Percentiles rank a stretch among this genome's conserved stretches.
Evolutionary conservation across 768 basidiomycete genomes (phyloP).

Genomic region (Podaxis carcinomalis): DNA sequence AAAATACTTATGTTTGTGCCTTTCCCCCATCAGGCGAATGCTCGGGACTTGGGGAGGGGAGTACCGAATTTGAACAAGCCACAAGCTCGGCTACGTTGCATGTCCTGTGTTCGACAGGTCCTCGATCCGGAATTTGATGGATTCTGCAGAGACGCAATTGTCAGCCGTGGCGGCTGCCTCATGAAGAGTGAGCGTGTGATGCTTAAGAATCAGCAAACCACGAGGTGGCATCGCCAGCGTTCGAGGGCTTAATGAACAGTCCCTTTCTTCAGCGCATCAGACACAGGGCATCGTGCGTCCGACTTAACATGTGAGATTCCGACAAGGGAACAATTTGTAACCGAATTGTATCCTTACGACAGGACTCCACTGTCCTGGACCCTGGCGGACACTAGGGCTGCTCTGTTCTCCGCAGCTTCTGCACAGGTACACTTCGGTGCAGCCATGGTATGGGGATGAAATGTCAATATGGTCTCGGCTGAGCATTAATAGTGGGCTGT

Average conservation of each 20-base stretch:
- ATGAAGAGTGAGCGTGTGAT: neutral
- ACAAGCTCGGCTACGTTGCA: neutral
- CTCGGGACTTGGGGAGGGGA: neutral
- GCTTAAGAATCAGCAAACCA: neutral
- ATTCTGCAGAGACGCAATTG: neutral
- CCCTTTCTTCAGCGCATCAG: neutral
- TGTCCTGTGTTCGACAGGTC: neutral
- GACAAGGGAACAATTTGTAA: neutral
- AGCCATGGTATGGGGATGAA: neutral
- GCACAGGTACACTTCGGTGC: neutral
- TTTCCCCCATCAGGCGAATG: neutral
- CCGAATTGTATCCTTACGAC: neutral
- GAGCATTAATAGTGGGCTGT: neutral
- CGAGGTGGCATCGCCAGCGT: neutral
- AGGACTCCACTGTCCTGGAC: neutral
- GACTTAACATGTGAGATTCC: neutral
- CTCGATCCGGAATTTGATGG: neutral
- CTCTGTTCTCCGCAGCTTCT: neutral
- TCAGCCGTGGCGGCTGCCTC: neutral
- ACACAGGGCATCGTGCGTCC: neutral
- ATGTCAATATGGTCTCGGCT: neutral
- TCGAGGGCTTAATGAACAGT: neutral
- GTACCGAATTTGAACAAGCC: neutral
- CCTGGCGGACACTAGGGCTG: neutral
- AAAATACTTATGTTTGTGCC: neutral